These are phyloP conservation scores for Colletotrichum liriopes DNA, from an alignment of 2,329 filamentous ascomycete genomes.

Conservation along the genomic window DNA sequence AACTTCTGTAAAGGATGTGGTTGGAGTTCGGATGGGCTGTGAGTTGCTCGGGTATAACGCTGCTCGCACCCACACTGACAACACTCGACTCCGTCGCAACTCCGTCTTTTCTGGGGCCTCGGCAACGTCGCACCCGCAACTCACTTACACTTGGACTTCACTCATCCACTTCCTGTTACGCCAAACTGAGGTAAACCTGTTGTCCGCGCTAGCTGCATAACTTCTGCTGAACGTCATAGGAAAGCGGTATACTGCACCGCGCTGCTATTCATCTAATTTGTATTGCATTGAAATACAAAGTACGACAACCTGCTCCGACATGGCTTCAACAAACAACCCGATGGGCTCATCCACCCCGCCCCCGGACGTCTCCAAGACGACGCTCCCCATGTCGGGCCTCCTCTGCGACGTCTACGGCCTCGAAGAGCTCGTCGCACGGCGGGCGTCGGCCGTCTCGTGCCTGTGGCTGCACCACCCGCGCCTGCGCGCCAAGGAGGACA, in stretches of 20 bases:
- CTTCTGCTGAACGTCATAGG: neutral
- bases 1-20: neutral
- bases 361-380: constrained; percentile 73
- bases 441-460: constrained; percentile 74
- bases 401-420: constrained; percentile 87
- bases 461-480: constrained; percentile 95
- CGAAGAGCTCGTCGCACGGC: constrained; percentile 71
- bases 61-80: constrained; percentile 24
- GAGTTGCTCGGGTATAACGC: constrained; percentile 5
- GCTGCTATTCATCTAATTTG: no score
- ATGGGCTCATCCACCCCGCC: constrained; percentile 53
- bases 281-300: neutral
- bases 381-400: constrained; percentile 83
- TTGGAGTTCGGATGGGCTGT: neutral
- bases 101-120: constrained; percentile 28
- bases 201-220: neutral
- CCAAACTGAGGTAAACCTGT: neutral
- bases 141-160: constrained; percentile 14
- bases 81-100: neutral
- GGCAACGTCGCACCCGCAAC: constrained; percentile 26
- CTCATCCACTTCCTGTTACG: neutral
- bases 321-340: constrained; percentile 46
- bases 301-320: constrained; percentile 24
- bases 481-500: constrained; percentile 77
- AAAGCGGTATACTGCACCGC: neutral